Evolutionary conservation across 1,139 yeast species (phyloP).

Genomic region (Taphrina sp.): DNA sequence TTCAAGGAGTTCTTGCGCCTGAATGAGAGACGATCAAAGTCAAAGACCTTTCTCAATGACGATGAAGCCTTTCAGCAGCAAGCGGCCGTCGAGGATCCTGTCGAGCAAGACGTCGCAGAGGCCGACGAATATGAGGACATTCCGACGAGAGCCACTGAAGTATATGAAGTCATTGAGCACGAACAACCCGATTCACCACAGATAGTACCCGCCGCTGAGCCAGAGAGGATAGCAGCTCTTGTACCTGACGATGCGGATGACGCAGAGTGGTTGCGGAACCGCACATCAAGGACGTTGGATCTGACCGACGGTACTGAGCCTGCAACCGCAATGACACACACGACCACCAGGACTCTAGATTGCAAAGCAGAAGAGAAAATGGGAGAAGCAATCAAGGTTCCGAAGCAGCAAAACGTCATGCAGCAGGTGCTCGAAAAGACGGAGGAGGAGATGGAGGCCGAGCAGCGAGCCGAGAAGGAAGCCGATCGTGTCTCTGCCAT

Average conservation of each 20-base stretch:
- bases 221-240: neutral
- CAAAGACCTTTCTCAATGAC: slow-evolving; percentile 76
- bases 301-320: slow-evolving; percentile 38
- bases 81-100: slow-evolving; percentile 35
- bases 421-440: slow-evolving; percentile 1
- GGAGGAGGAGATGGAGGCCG: slow-evolving; percentile 36
- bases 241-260: slow-evolving; percentile 25
- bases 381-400: neutral
- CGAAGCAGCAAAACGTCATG: neutral
- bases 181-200: slow-evolving; percentile 9
- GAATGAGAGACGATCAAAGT: slow-evolving; percentile 67
- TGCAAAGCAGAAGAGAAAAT: neutral
- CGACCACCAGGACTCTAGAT: too few relatives aligned
- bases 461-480: slow-evolving; percentile 38
- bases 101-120: slow-evolving; percentile 39
- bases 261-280: slow-evolving; percentile 34
- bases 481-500: slow-evolving; percentile 40
- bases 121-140: slow-evolving; percentile 41
- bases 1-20: slow-evolving; percentile 78
- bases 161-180: slow-evolving; percentile 38
- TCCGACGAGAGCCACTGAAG: slow-evolving; percentile 36
- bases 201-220: slow-evolving; percentile 6
- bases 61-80: slow-evolving; percentile 43
- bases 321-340: too few relatives aligned
- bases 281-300: slow-evolving; percentile 27